Evolutionary conservation across 228 moss, liverwort and hornwort species (phyloP), one percentile per base, ranked within the genome.

Genomic region (Sphagnum fallax): DNA sequence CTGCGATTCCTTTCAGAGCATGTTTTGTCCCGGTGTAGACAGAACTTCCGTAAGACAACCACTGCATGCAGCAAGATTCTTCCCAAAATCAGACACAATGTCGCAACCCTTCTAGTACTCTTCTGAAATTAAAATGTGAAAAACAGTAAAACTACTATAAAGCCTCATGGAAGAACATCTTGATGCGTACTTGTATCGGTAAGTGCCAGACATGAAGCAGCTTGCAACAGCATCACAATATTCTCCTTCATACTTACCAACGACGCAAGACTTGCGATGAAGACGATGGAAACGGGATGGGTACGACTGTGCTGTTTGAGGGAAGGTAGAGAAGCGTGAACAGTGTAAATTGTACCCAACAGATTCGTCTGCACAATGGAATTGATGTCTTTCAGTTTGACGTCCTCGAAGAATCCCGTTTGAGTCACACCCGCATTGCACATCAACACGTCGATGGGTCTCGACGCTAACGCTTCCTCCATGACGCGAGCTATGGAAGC

Each of bases 371-470:
- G 10, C 12, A 65, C 48, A 49, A 47, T 65, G 7, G 15, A 49
- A 6, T 84, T 77, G 14, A 81, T 63, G 69, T 81, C 84, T 71
- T 78, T 74, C 47, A 80, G 60, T 32, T 69, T 53, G 50, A 81
- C 60, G 53, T 78, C 67, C 14, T 81, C 84, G 65, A 84, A 64
- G 64, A 77, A 81, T 15, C 84, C 84, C 47, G 75, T 78, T 9
- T 81, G 63, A 10, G 84, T 84, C 67, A 84, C 51, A 6, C 84
- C 84, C 49, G 84, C 84, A 52, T 81, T 84, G 65, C 84, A 84
- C 52, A 84, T 64, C 16, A 84, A 50, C 9, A 81, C 52, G 64
- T 84, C 84, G 48, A 84, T 78, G 51, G 84, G 84, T 50, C 53
- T 78, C 84, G 78, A 81, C 6, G 70, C n/a, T 62, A 74, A 78